Conservation (phyloP, 768 basidiomycete genomes). For the Calocera cornea region DNA sequence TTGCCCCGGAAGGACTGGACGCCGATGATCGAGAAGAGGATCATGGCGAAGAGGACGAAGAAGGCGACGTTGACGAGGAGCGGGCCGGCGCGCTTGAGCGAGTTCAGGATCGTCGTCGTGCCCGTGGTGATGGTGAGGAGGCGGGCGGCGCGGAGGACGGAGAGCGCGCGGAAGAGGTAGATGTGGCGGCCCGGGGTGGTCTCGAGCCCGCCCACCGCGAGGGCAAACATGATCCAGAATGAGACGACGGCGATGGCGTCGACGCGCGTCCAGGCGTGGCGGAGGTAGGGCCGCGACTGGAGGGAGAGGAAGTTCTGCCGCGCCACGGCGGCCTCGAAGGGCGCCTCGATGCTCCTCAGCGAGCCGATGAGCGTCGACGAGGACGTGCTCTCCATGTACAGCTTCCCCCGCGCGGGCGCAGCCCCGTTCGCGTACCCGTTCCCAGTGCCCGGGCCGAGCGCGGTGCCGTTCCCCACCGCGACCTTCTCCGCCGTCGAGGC, state of each 20-base stretch:
- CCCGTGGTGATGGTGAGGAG: constrained; percentile 79
- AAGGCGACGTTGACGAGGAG: constrained; percentile 80
- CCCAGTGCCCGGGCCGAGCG: no score
- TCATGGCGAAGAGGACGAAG: constrained; percentile 82
- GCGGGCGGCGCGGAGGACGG: constrained; percentile 69
- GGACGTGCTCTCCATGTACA: background rate
- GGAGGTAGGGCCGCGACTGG: constrained; percentile 59
- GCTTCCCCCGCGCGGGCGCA: background rate
- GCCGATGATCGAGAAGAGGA: constrained; percentile 90
- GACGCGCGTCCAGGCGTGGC: constrained; percentile 85
- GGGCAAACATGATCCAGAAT: constrained; percentile 73
- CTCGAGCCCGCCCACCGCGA: constrained; percentile 60
- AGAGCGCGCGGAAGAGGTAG: constrained; percentile 78
- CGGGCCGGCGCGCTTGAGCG: constrained; percentile 78
- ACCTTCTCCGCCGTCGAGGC: background rate
- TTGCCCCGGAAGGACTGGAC: constrained; percentile 87
- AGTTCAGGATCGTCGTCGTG: constrained; percentile 89
- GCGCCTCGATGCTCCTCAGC: constrained; percentile 19
- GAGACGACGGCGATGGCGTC: constrained; percentile 73
- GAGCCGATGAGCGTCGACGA: constrained; percentile 4
- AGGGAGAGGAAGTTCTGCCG: constrained; percentile 21
- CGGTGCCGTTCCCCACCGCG: background rate
- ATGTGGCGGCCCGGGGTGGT: constrained; percentile 48
- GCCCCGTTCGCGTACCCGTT: background rate
- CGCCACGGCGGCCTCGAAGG: constrained; percentile 29